Base-by-base conservation (phyloP, 352 stramenopile species). In the Blastocystis sp. region DNA sequence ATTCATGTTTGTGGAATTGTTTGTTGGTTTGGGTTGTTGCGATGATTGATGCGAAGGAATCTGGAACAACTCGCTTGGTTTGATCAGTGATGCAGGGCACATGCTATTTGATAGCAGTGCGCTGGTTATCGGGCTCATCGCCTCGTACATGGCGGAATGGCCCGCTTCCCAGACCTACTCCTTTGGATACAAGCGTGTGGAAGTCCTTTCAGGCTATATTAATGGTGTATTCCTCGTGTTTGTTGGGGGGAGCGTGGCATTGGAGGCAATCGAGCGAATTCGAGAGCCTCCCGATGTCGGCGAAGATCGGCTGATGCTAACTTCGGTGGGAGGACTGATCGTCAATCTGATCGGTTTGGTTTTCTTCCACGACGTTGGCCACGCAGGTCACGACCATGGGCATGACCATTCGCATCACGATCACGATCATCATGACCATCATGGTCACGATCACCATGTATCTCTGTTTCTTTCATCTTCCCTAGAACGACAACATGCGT, bases 41-140 rank as follows among this genome's bases (percentile, higher is more conserved):
- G 6, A 9, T 4, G 18, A 24, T 38, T 54, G 24, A 53, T 56
- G 7, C 29, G n/a, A 21, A 76, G 71, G 91, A 16, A 87, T 93
- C 36, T 93, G 88, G 87, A 93, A 90, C 21, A 94, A 94, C 84
- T 94, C 91, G 34, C 88, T 94, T 24, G 92, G 92, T 1, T 90
- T 94, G 42, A 92, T 94, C 76, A 91, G 91, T 21, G 92, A 94
- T 57, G 92, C 92, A 11, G 92, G 92, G 0, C 92, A 94, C 89
- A 94, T 94, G 92, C 89, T 94, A n/a, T 94, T 94, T 78, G 92
- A 94, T 87, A 94, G 94, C 48, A 88, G 90, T 18, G 91, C 92
- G 27, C 88, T 94, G 9, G 84, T 94, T 40, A 94, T 94, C 77
- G 91, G 91, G 0, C 90, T 94, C 34, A 89, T 91, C 36, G 92